Evolutionary conservation across 139 green algal species (phyloP).

Genomic region (Pseudopediastrum boryanum): DNA sequence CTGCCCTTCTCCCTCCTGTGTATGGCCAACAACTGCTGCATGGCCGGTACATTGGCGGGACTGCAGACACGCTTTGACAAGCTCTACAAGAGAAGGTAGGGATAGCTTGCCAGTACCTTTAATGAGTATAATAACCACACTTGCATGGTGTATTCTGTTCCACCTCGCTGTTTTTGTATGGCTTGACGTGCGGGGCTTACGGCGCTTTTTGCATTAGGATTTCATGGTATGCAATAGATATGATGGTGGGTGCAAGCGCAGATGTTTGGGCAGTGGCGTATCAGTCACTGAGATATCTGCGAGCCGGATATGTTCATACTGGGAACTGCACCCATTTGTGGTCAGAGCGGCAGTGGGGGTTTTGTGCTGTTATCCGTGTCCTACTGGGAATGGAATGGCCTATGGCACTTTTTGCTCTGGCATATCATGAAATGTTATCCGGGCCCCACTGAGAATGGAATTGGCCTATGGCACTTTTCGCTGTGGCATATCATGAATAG

Average conservation of each 20-base stretch:
- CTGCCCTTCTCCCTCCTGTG: slow-evolving; percentile 70
- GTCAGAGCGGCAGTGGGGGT: no score
- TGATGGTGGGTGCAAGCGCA: not conserved
- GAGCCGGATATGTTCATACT: no score
- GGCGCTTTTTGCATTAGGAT: no score
- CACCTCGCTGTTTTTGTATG: not conserved
- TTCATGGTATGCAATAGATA: not conserved
- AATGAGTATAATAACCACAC: not conserved
- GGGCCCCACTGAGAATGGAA: no score
- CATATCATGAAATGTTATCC: no score
- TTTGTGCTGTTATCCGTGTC: no score
- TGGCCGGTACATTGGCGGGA: slow-evolving; percentile 59
- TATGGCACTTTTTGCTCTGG: no score
- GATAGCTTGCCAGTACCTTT: not conserved
- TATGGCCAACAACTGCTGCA: slow-evolving; percentile 81
- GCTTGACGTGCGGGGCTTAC: not conserved
- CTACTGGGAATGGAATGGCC: no score
- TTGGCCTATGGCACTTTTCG: no score
- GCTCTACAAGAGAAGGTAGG: slow-evolving; percentile 56
- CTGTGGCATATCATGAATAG: no score
- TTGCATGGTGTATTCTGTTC: not conserved
- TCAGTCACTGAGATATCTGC: not conserved
- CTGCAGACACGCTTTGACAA: slow-evolving; percentile 72
- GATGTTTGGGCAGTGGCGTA: not conserved
- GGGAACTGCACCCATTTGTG: no score